phyloP scores from a whole-genome alignment of 495 filamentous ascomycete genomes.

The Cladorrhinum samala region DNA sequence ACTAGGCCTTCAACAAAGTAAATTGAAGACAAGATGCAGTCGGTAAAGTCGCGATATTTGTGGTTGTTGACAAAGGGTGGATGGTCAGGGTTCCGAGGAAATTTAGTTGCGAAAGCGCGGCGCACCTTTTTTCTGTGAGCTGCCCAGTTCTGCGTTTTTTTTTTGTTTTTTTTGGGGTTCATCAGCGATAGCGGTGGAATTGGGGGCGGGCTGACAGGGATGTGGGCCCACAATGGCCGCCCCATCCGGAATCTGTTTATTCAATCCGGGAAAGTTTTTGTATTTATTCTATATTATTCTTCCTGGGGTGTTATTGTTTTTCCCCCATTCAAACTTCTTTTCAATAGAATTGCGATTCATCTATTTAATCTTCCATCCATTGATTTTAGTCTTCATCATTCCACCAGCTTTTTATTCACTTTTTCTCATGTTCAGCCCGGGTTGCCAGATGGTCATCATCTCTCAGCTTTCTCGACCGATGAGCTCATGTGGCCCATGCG shows the following conservation, averaged over 20 bases:
- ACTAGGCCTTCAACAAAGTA: background rate
- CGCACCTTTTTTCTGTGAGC: slow-evolving; percentile 1
- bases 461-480: too few relatives aligned
- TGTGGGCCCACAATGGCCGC: slow-evolving; percentile 13
- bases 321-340: too few relatives aligned
- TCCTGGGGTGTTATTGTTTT: background rate
- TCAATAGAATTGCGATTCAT: too few relatives aligned
- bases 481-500: too few relatives aligned
- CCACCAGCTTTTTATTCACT: background rate
- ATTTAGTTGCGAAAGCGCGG: background rate
- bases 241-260: slow-evolving; percentile 11
- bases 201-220: slow-evolving; percentile 6
- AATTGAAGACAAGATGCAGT: background rate
- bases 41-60: background rate
- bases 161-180: slow-evolving; percentile 10
- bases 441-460: too few relatives aligned
- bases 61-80: background rate
- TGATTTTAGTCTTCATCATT: background rate
- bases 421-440: too few relatives aligned
- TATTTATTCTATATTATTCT: background rate
- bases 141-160: background rate
- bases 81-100: background rate
- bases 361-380: too few relatives aligned
- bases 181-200: too few relatives aligned
- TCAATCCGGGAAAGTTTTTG: background rate